Evolutionary conservation across 345 rosid genomes (phyloP).

Genomic region (Camelina sativa): DNA sequence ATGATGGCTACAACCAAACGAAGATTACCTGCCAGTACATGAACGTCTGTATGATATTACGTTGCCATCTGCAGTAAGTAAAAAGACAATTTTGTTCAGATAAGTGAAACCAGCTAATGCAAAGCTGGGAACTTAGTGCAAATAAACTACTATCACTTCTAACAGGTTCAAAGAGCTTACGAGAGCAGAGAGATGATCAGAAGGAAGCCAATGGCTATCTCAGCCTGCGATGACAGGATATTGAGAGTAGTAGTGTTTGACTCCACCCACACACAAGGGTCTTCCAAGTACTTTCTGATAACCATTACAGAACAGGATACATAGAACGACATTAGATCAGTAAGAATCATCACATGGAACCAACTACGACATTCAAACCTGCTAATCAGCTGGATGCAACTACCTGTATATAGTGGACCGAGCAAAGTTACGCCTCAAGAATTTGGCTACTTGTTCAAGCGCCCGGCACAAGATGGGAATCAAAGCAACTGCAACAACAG

Average conservation of each 20-base stretch:
- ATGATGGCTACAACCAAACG: not conserved
- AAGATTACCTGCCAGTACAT: constrained; percentile 95
- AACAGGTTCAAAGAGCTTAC: constrained; percentile 49
- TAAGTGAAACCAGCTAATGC: constrained; percentile 18
- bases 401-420: constrained; percentile 92
- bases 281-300: constrained; percentile 88
- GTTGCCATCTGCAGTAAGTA: constrained; percentile 82
- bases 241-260: constrained; percentile 82
- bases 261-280: constrained; percentile 96
- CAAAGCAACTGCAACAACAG: constrained; percentile 73
- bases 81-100: constrained; percentile 6
- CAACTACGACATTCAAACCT: not conserved
- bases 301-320: constrained; percentile 35
- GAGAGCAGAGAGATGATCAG: constrained; percentile 77
- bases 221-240: constrained; percentile 90
- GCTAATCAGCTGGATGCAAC: constrained; percentile 20
- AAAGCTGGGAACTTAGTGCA: not conserved
- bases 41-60: constrained; percentile 94
- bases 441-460: constrained; percentile 80
- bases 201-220: constrained; percentile 90
- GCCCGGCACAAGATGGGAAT: constrained; percentile 88
- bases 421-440: constrained; percentile 79
- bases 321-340: constrained; percentile 10
- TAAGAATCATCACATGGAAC: constrained; percentile 33
- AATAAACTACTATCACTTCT: not conserved